Conservation (phyloP, 768 basidiomycete genomes). For the Pisolithus orientalis region DNA sequence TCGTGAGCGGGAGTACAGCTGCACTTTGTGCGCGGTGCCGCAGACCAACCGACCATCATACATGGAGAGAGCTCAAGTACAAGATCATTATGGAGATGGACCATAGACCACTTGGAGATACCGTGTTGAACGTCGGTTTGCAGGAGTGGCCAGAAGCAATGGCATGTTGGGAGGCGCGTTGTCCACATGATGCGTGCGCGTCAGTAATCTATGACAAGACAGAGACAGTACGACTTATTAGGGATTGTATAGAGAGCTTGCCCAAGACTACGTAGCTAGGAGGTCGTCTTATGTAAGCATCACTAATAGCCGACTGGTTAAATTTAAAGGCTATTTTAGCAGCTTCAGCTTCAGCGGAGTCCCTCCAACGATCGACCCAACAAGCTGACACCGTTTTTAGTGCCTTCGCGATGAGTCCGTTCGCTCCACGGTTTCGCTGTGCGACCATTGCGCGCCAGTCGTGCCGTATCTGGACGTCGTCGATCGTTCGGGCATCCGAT, state of each 20-base stretch:
- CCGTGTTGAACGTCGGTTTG: conserved; percentile 43
- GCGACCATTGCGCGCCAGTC: conserved; percentile 7
- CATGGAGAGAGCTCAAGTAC: conserved; percentile 61
- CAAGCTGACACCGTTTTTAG: neutral
- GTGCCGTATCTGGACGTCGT: conserved; percentile 19
- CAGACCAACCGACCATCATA: conserved; percentile 44
- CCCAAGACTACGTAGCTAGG: conserved; percentile 29
- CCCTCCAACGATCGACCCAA: neutral
- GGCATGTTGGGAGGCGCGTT: conserved; percentile 56
- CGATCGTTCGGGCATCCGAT: conserved; percentile 10
- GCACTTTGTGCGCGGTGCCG: conserved; percentile 44
- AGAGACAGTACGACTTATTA: conserved; percentile 48
- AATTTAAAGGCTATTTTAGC: no score
- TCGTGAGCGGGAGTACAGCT: conserved; percentile 42
- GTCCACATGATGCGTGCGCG: conserved; percentile 37
- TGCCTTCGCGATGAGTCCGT: conserved; percentile 1
- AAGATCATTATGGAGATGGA: conserved; percentile 55
- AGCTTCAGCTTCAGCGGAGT: no score
- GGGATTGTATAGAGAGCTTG: conserved; percentile 47
- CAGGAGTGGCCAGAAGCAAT: conserved; percentile 51
- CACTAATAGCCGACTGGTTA: neutral
- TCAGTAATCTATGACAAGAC: conserved; percentile 51
- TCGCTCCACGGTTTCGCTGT: conserved; percentile 16
- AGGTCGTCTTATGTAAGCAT: neutral
- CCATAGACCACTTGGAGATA: conserved; percentile 51